phyloP scores from a whole-genome alignment of 495 filamentous ascomycete species.

The Amniculicola lignicola region DNA sequence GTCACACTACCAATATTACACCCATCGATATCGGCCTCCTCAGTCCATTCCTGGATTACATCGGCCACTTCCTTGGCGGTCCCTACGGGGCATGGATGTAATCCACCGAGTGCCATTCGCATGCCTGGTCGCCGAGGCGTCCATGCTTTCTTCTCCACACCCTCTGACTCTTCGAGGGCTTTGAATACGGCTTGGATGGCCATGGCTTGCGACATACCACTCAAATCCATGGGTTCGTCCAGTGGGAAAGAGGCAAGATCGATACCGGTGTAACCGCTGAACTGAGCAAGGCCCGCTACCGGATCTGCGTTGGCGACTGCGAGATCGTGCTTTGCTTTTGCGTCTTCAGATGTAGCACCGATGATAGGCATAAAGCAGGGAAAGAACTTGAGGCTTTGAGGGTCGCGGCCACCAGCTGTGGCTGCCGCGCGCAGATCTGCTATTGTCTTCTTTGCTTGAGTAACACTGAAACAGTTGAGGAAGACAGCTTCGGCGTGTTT shows the following conservation, averaged over 20 bases:
- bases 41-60: conserved; percentile 33
- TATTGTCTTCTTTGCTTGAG: neutral
- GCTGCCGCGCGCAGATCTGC: neutral
- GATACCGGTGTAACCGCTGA: conserved; percentile 7
- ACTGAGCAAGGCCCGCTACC: neutral
- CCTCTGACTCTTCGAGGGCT: neutral
- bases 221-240: neutral
- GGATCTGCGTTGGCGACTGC: neutral
- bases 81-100: conserved; percentile 25
- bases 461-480: neutral
- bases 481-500: conserved; percentile 7
- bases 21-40: conserved; percentile 37
- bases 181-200: conserved; percentile 2
- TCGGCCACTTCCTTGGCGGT: conserved; percentile 35
- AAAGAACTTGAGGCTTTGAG: conserved; percentile 6
- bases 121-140: neutral
- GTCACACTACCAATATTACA: conserved; percentile 41
- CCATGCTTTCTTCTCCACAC: neutral
- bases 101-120: neutral
- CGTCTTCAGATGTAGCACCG: neutral
- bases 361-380: neutral
- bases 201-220: neutral
- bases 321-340: neutral
- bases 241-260: conserved; percentile 1
- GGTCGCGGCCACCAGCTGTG: conserved; percentile 1